These are phyloP conservation scores for Fonsecaea monophora DNA, from an alignment of 2,329 filamentous ascomycete genomes.

Conservation along the genomic window DNA sequence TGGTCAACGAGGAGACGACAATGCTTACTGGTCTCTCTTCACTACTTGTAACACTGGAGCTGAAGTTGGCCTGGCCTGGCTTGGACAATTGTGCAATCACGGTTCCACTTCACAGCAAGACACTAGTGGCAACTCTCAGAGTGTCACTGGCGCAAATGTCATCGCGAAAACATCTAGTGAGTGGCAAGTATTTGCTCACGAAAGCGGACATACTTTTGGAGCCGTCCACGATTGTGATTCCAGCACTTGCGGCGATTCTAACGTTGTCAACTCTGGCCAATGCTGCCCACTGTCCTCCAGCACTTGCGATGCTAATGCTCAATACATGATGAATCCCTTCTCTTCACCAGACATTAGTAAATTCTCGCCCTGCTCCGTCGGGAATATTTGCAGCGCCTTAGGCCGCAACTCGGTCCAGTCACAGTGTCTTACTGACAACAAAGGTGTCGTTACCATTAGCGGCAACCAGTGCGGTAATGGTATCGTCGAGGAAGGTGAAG, in stretches of 20 bases:
- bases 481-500: conserved; percentile 91
- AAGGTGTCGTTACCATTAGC: conserved; percentile 78
- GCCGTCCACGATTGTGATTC: conserved; percentile 90
- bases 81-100: conserved; percentile 79
- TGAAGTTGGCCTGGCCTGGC: conserved; percentile 91
- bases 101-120: conserved; percentile 63
- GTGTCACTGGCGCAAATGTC: conserved; percentile 84
- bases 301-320: conserved; percentile 75
- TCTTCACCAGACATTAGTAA: conserved; percentile 73
- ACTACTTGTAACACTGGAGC: conserved; percentile 80
- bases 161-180: conserved; percentile 82
- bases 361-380: conserved; percentile 88
- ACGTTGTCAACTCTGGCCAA: conserved; percentile 64
- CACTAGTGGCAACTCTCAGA: conserved; percentile 63
- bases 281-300: conserved; percentile 79
- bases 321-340: conserved; percentile 96
- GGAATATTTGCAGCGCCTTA: conserved; percentile 91
- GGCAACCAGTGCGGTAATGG: conserved; percentile 93
- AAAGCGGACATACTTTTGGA: conserved; percentile 92
- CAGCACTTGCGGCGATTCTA: conserved; percentile 69
- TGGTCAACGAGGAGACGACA: conserved; percentile 74
- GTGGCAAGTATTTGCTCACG: conserved; percentile 96
- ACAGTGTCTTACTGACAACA: conserved; percentile 82
- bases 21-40: conserved; percentile 92
- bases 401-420: conserved; percentile 77